phyloP scores from a whole-genome alignment of 805 yeast species.

The Candida germanica region DNA sequence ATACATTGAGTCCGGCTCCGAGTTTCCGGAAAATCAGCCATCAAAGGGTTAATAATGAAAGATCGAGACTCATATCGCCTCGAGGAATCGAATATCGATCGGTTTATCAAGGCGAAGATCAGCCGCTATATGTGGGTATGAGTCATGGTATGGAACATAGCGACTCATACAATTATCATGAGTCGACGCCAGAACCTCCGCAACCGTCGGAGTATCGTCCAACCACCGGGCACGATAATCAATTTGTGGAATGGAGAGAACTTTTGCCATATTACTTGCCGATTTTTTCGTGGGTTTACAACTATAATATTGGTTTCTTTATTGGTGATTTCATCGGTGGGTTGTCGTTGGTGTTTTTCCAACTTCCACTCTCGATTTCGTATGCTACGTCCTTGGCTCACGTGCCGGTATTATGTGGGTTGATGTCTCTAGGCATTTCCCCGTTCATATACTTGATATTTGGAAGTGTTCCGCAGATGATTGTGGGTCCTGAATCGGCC shows the following conservation, averaged over 20 bases:
- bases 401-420: slow-evolving; percentile 40
- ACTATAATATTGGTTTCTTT: slow-evolving; percentile 41
- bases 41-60: slow-evolving; percentile 19
- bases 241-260: slow-evolving; percentile 25
- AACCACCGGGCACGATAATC: slow-evolving; percentile 17
- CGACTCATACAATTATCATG: neutral
- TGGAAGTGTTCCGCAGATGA: slow-evolving; percentile 47
- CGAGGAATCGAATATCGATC: slow-evolving; percentile 12
- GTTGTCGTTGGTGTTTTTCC: slow-evolving; percentile 82
- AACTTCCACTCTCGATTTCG: slow-evolving; percentile 71
- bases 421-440: slow-evolving; percentile 36
- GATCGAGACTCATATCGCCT: slow-evolving; percentile 5
- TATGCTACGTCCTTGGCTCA: slow-evolving; percentile 42
- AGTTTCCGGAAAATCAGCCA: slow-evolving; percentile 23
- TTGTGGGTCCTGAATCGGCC: slow-evolving; percentile 47
- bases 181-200: neutral
- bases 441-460: slow-evolving; percentile 40
- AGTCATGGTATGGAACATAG: slow-evolving; percentile 1
- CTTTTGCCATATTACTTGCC: slow-evolving; percentile 64
- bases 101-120: slow-evolving; percentile 14
- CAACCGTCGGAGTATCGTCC: slow-evolving; percentile 20
- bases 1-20: slow-evolving; percentile 23
- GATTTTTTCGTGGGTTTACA: slow-evolving; percentile 61
- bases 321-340: slow-evolving; percentile 79
- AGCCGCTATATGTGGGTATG: slow-evolving; percentile 11